phyloP scores from a whole-genome alignment of 805 yeast genomes.

The Candida ulmi region DNA sequence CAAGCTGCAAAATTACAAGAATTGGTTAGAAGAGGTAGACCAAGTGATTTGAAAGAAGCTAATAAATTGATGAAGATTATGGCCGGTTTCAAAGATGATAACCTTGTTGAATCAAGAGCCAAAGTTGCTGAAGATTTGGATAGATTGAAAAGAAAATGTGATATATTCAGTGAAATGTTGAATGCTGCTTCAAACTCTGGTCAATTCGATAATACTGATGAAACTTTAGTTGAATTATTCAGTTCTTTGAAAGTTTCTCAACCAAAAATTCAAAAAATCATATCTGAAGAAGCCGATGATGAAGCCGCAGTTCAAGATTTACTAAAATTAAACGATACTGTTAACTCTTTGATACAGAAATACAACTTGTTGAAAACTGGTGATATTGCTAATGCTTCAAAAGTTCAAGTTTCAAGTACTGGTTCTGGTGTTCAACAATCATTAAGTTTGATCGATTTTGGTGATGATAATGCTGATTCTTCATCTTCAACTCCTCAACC shows the following conservation, averaged over 20 bases:
- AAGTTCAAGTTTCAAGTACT: constrained; percentile 36
- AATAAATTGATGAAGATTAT: constrained; percentile 94
- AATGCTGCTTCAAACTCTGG: constrained; percentile 39
- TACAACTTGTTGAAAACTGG: constrained; percentile 64
- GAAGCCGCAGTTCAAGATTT: constrained; percentile 63
- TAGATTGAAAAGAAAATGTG: constrained; percentile 79
- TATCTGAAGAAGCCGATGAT: constrained; percentile 71
- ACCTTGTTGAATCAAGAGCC: constrained; percentile 56
- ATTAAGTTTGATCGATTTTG: constrained; percentile 70
- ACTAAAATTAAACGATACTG: constrained; percentile 65
- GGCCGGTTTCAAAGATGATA: constrained; percentile 95
- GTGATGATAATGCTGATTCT: constrained; percentile 30
- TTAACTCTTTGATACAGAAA: constrained; percentile 63
- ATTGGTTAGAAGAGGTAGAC: constrained; percentile 89
- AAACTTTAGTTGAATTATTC: constrained; percentile 75
- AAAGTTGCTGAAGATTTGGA: constrained; percentile 80
- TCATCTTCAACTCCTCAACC: constrained; percentile 19
- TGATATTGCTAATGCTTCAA: constrained; percentile 47
- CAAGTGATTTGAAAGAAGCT: constrained; percentile 93
- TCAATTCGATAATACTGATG: constrained; percentile 37
- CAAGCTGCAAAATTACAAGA: constrained; percentile 95
- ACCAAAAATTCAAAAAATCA: constrained; percentile 80
- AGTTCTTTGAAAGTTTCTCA: constrained; percentile 75
- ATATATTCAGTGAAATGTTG: constrained; percentile 84
- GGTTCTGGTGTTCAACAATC: constrained; percentile 27